Conservation (phyloP, 1,139 yeast species). For the Magnusiomyces paraingens region DNA sequence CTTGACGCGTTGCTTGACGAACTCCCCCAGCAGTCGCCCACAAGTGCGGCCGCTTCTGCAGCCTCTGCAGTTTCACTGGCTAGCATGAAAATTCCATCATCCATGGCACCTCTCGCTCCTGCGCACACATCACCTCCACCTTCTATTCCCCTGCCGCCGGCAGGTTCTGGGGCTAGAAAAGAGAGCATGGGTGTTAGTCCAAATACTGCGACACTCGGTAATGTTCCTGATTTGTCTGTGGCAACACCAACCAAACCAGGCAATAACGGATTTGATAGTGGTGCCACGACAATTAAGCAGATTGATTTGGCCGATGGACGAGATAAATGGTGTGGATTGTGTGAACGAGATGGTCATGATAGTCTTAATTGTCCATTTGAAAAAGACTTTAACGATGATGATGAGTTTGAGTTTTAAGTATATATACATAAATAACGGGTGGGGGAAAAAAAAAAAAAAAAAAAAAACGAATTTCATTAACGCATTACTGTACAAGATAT, state of each 20-base stretch:
- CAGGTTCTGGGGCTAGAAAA: no score
- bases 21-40: conserved; percentile 5
- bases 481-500: neutral
- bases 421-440: neutral
- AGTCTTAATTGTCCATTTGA: conserved; percentile 85
- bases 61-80: neutral
- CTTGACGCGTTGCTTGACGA: conserved; percentile 4
- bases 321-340: conserved; percentile 80
- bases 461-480: neutral
- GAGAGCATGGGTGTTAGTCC: no score
- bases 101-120: no score
- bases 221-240: no score
- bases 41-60: neutral
- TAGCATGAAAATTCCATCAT: no score
- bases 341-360: conserved; percentile 85
- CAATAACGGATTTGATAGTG: no score
- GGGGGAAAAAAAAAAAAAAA: no score
- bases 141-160: no score
- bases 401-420: neutral
- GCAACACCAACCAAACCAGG: no score
- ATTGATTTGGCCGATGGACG: conserved; percentile 72
- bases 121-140: no score
- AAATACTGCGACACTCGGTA: no score
- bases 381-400: conserved; percentile 37
- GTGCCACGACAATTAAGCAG: conserved; percentile 19